Evolutionary conservation across 441 rosid genomes (phyloP), one percentile per base, ranked within the genome.

Genomic region (Syzygium syzygioides): DNA sequence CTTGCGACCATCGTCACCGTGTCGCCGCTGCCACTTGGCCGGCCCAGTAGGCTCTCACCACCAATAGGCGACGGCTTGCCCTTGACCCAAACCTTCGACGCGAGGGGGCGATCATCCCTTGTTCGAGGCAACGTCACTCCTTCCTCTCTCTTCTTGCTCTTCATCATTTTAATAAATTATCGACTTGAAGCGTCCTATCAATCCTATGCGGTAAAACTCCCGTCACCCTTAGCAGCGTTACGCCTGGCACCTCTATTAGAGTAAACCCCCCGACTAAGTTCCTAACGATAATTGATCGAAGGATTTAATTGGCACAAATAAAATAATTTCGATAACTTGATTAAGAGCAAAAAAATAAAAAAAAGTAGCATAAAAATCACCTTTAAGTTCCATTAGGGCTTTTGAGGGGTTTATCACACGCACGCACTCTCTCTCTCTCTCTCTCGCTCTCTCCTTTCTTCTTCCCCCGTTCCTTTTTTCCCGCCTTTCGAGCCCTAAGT

Each of bases 371-470:
- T 18, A 19, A 5, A 14, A 41, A 41, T 41, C 14, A 37, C 79
- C 26, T 68, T 68, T 34, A 34, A 34, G 48, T 68, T 37, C 80
- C 80, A 11, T 1, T 71, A 37, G 83, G 83, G 83, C 83, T 76
- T 76, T 76, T 23, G 52, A 0, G 15, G 52, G 52, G 28, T 20
- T 76, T 23, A 41, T 76, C 80, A 2, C 32, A 4, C 4, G 0
- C 57, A 1, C n/a, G 0, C 83, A 6, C 8, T 5, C 57, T 1
- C n/a, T 0, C 83, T 12, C 8, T 9, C 79, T 68, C 32, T 13
- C 32, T 14, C 25, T 18, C 50, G 15, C 71, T 30, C 76, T 18
- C 41, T n/a, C n/a, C n/a, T 52, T 20, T 15, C 13, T 23, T 23
- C 52, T 2, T 37, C 15, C 25, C 14, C 26, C 79, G 1, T 1